Base-by-base conservation (phyloP, 371 early-diverging fungal species). In the Mortierella sp. region DNA sequence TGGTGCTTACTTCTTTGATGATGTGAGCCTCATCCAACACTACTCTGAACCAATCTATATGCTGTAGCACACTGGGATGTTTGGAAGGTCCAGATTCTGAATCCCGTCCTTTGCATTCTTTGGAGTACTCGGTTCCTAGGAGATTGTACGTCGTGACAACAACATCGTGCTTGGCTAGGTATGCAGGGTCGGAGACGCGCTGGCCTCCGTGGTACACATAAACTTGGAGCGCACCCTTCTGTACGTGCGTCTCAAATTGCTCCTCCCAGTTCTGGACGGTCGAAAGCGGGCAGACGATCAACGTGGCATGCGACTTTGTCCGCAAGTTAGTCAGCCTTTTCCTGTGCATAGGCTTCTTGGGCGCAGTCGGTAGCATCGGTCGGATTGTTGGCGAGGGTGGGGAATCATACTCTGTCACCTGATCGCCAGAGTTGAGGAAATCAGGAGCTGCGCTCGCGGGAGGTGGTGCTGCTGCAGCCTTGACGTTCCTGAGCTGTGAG, bases 211-310 rank as follows among this genome's bases (percentile, higher is more conserved):
- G 89, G 62, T 87, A 88, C 6, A 90, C 86, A 47, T 79, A 79
- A 8, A 86, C 80, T 14, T 67, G 78, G 19, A 89, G 70, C 2
- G 64, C 21, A 31, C 70, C 75, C 19, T 60, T 55, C 19, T 50
- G 42, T 12, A 82, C 81, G 59, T 90, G 90, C 2, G 65, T 53
- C 42, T 55, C 75, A 43, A 87, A 79, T 59, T 90, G 90, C 27
- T 89, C 89, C 64, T 89, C 90, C 90, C 90, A 90, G 56, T 90
- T 89, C 9, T 84, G 73, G 8, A 90, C 82, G 1, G 88, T 86
- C 8, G 86, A 85, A 28, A 89, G 64, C 1, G 91, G 90, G 55
- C 87, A 88, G n/a, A 90, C 79, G 49, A 90, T 89, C 23, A 89
- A 66, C 2, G 90, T 90, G 0, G 86, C 84, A 17, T 78, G 62